phyloP scores from a whole-genome alignment of 257 asterid genomes.

The Solanum tarapatanum region DNA sequence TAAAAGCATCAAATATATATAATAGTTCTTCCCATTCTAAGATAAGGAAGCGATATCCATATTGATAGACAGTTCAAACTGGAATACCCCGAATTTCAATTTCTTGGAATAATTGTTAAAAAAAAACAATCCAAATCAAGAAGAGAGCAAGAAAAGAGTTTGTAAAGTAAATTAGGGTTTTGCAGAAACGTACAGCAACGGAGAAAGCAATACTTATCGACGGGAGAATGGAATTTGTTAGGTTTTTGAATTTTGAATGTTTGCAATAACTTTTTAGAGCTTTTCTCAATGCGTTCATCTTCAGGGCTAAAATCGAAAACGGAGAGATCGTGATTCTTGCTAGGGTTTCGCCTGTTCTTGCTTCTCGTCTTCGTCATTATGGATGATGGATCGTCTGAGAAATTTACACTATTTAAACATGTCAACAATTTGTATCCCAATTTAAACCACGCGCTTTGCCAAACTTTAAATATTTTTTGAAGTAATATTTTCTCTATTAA shows the following conservation, averaged over 20 bases:
- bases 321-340: conserved; percentile 10
- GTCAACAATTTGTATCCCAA: not conserved
- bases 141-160: not conserved
- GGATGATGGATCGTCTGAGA: not conserved
- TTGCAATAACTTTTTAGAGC: conserved; percentile 8
- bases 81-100: not conserved
- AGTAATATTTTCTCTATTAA: not conserved
- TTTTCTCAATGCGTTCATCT: conserved; percentile 31
- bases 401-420: not conserved
- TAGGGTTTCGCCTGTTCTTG: conserved; percentile 1
- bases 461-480: not conserved
- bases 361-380: conserved; percentile 15
- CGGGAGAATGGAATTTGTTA: conserved; percentile 9
- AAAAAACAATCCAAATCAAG: not conserved
- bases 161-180: not conserved
- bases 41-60: not conserved
- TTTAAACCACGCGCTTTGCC: not conserved
- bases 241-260: conserved; percentile 22
- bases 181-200: conserved; percentile 30
- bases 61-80: not conserved
- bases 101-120: not conserved
- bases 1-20: not conserved
- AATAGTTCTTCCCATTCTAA: not conserved
- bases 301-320: conserved; percentile 45
- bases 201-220: conserved; percentile 49